A percentile compares a stretch with the other conserved stretches of the same genome.
These are phyloP conservation scores for Rhynchospora pubera DNA, from an alignment of 176 grass and related monocot genomes.

Conservation along the genomic window DNA sequence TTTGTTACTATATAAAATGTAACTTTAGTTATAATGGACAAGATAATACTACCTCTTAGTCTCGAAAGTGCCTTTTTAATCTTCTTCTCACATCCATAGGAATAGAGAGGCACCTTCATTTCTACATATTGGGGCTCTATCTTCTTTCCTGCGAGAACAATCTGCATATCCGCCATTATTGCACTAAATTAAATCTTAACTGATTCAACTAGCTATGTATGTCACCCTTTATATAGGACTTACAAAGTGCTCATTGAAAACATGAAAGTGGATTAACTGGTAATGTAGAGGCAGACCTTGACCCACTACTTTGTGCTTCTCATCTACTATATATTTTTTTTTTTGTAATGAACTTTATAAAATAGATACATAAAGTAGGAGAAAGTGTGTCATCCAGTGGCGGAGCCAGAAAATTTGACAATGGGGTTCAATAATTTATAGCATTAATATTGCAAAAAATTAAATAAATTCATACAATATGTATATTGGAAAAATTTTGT, in stretches of 20 bases:
- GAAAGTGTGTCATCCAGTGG: constrained; percentile 23
- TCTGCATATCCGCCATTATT: constrained; percentile 64
- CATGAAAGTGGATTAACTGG: neutral
- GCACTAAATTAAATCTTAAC: neutral
- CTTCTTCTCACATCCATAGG: constrained; percentile 88
- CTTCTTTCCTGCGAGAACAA: constrained; percentile 53
- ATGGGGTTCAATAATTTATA: too few species aligned
- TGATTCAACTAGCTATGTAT: constrained; percentile 3
- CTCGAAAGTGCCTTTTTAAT: constrained; percentile 70
- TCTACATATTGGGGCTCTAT: constrained; percentile 80
- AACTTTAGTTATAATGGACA: neutral
- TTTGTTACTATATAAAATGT: too few species aligned
- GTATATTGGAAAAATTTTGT: too few species aligned
- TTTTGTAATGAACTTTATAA: constrained; percentile 3
- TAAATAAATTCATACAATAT: too few species aligned
- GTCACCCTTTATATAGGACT: constrained; percentile 12
- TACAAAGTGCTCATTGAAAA: neutral
- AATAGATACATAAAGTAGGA: too few species aligned
- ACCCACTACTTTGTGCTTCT: neutral
- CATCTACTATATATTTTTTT: neutral
- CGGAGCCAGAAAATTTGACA: too few species aligned
- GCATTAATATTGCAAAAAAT: too few species aligned
- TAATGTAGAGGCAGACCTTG: neutral
- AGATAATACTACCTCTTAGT: constrained; percentile 43
- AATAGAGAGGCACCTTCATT: constrained; percentile 96